Evolutionary conservation across 495 filamentous ascomycete species (phyloP).

Genomic region (Polyplosphaeria fusca): DNA sequence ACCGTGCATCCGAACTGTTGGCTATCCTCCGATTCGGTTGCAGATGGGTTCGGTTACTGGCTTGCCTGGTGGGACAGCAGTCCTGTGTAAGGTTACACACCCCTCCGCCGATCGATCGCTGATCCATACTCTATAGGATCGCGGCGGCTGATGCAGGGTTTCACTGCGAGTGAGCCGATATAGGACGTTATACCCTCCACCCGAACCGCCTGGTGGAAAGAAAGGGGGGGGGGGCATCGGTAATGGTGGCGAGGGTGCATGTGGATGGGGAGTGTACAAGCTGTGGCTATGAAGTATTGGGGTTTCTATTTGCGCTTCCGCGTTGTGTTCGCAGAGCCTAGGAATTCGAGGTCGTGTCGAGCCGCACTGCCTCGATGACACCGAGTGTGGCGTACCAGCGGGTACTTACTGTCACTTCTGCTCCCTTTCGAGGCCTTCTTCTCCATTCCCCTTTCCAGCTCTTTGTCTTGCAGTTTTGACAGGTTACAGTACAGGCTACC

Average conservation of each 20-base stretch:
- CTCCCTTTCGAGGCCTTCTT: no score
- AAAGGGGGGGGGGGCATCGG: no score
- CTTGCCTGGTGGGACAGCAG: no score
- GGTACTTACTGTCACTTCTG: no score
- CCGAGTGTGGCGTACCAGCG: constrained; percentile 20
- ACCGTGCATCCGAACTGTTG: no score
- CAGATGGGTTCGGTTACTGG: no score
- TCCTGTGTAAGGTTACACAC: constrained; percentile 17
- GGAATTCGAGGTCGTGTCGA: neutral
- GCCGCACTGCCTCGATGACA: constrained; percentile 13
- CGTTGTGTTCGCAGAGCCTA: neutral
- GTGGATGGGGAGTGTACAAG: neutral
- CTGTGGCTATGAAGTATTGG: constrained; percentile 13
- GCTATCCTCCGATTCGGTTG: no score
- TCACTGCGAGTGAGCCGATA: constrained; percentile 1
- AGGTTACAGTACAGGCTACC: no score
- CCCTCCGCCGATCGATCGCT: constrained; percentile 8
- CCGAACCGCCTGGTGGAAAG: no score
- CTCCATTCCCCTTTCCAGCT: constrained; percentile 4
- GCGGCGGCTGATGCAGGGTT: constrained; percentile 1
- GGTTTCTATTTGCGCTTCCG: neutral
- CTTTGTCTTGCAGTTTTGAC: no score
- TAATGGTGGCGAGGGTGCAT: neutral
- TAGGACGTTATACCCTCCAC: no score
- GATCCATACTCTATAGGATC: constrained; percentile 8